phyloP scores from a whole-genome alignment of 257 asterid genomes.

The Solanum dulcamara region DNA sequence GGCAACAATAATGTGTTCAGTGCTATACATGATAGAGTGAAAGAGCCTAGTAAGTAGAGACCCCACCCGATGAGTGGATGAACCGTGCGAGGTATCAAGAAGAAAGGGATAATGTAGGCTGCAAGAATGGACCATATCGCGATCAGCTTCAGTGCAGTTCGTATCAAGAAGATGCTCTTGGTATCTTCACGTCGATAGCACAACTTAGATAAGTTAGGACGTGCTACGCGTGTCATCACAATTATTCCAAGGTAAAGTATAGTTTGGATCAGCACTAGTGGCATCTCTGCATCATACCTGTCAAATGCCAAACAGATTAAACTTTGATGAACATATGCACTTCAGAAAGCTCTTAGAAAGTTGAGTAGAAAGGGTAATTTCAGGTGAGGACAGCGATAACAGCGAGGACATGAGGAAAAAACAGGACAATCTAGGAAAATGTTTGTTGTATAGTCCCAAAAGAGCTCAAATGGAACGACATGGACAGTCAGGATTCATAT shows the following conservation, averaged over 20 bases:
- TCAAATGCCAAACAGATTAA: neutral
- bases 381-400: neutral
- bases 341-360: neutral
- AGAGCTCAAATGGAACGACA: neutral
- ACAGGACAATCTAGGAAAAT: neutral
- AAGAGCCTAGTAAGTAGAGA: slow-evolving; percentile 58
- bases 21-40: slow-evolving; percentile 47
- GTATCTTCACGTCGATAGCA: slow-evolving; percentile 49
- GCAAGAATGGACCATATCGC: slow-evolving; percentile 68
- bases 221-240: slow-evolving; percentile 59
- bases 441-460: neutral
- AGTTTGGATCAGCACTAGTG: slow-evolving; percentile 39
- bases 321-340: neutral
- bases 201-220: slow-evolving; percentile 62
- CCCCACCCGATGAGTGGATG: slow-evolving; percentile 87
- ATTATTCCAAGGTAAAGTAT: slow-evolving; percentile 53
- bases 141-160: slow-evolving; percentile 48
- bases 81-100: slow-evolving; percentile 64
- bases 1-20: slow-evolving; percentile 58
- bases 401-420: neutral
- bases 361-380: neutral
- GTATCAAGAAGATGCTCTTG: slow-evolving; percentile 47
- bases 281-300: slow-evolving; percentile 71
- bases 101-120: slow-evolving; percentile 56
- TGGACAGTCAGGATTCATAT: neutral